Percentiles rank a stretch among this genome's conserved stretches.
phyloP scores from a whole-genome alignment of 192 early-diverging fungal species.

The Backusella luteola region DNA sequence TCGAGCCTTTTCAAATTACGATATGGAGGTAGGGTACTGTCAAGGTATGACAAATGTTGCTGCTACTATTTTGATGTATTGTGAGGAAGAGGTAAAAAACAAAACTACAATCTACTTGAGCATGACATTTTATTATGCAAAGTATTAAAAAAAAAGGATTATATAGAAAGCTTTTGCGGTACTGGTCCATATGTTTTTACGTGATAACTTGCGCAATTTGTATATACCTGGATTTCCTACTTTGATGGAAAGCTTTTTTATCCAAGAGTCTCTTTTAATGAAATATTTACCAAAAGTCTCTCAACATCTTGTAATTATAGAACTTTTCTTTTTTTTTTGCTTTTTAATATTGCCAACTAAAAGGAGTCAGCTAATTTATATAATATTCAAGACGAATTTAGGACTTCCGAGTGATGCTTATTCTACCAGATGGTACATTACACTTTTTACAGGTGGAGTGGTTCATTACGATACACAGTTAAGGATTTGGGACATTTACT shows the following conservation, averaged over 20 bases:
- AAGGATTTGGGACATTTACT: constrained; percentile 55
- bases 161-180: constrained; percentile 51
- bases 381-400: constrained; percentile 34
- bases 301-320: constrained; percentile 42
- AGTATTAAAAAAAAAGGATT: constrained; percentile 4
- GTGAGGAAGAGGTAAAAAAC: constrained; percentile 48
- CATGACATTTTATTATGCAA: background rate
- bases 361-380: background rate
- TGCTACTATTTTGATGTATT: constrained; percentile 72
- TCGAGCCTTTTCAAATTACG: constrained; percentile 74
- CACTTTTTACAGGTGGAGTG: constrained; percentile 52
- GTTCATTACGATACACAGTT: constrained; percentile 49
- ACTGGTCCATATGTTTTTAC: constrained; percentile 47
- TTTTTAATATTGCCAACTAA: background rate
- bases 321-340: background rate
- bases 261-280: constrained; percentile 51
- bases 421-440: constrained; percentile 62
- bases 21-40: constrained; percentile 81
- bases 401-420: constrained; percentile 47
- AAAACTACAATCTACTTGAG: background rate
- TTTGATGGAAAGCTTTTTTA: constrained; percentile 53
- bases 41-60: constrained; percentile 85
- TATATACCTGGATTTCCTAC: constrained; percentile 57
- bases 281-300: constrained; percentile 45
- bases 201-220: constrained; percentile 47